Evolutionary conservation across 1,139 yeast genomes (phyloP), one percentile per base, ranked within the genome.

Genomic region (Taphrina communis): DNA sequence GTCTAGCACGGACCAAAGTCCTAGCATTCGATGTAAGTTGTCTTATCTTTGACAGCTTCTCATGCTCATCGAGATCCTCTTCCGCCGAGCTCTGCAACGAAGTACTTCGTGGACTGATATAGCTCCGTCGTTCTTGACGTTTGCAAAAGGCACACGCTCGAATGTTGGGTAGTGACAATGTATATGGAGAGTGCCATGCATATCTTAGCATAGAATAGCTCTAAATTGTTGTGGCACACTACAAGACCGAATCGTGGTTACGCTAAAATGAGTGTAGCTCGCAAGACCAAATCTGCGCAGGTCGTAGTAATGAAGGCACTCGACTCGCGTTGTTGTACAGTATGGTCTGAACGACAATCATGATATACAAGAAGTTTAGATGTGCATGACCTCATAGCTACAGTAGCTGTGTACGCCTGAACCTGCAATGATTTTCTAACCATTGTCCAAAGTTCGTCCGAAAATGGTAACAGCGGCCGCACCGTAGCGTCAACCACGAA

Each of bases 11-110:
- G 14, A 63, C 52, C 19, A 63, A 25, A 6, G 67, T 63, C 53
- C 67, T 56, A 17, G 67, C 67, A 46, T 63, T 63, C 25, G 53
- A 17, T 35, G 41, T 53, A 19, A 63, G 39, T 17, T 48, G 59
- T 42, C 67, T 53, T 46, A 63, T 38, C 21, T 48, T 46, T 6
- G 44, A 17, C 21, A 50, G 44, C 21, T 31, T 58, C 2, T 63
- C 62, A 17, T n/a, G 31, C 36, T 50, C 53, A 8, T 50, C 53
- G 36, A 44, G 48, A 12, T 44, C 48, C 19, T 12, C 19, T n/a
- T 44, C 48, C n/a, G 48, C 12, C 8, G 48, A 44, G 17, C n/a
- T 14, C n/a, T 44, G 17, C 8, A n/a, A 12, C 19, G n/a, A 44
- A 12, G 48, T 7, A 8, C 8, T 7, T 7, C 19, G 48, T 14